Evolutionary conservation across 345 rosid genomes (phyloP), one percentile per base, ranked within the genome.

Genomic region (Leavenworthia alabamica): DNA sequence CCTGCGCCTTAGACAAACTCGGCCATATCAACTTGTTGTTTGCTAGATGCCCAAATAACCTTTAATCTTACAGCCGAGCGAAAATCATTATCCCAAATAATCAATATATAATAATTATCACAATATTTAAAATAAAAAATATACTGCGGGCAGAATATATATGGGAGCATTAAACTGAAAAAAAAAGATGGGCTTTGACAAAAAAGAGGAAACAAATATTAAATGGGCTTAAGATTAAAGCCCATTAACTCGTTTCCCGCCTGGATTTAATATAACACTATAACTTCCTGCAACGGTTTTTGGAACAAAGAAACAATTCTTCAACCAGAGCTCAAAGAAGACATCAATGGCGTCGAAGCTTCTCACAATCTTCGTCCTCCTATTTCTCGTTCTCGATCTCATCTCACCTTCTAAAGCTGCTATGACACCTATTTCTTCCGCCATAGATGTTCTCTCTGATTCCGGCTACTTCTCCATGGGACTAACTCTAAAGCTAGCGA

Each of bases 1-100:
- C 92, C 82, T 88, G 90, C 92, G 89, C 92, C 96, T 87, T 87
- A 81, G 87, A 84, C 97, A 89, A 84, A 93, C 96, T 85, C 92
- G 90, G 96, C 95, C 95, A 81, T 87, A 83, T 82, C 87, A 80
- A 83, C 95, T 51, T 16, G 12, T 15, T 65, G 24, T n/a, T n/a
- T n/a, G n/a, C n/a, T n/a, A n/a, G n/a, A n/a, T n/a, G n/a, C n/a
- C n/a, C n/a, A n/a, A n/a, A n/a, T n/a, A n/a, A n/a, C n/a, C n/a
- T n/a, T n/a, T n/a, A n/a, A n/a, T n/a, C n/a, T n/a, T n/a, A n/a
- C n/a, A n/a, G n/a, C n/a, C n/a, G n/a, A n/a, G n/a, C n/a, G n/a
- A n/a, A n/a, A n/a, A n/a, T n/a, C n/a, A n/a, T n/a, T n/a, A n/a
- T n/a, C n/a, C n/a, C n/a, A n/a, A n/a, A n/a, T n/a, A n/a, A n/a